These are phyloP conservation scores for Trichosanthes cucumerina DNA, from an alignment of 306 rosid genomes.

Conservation along the genomic window DNA sequence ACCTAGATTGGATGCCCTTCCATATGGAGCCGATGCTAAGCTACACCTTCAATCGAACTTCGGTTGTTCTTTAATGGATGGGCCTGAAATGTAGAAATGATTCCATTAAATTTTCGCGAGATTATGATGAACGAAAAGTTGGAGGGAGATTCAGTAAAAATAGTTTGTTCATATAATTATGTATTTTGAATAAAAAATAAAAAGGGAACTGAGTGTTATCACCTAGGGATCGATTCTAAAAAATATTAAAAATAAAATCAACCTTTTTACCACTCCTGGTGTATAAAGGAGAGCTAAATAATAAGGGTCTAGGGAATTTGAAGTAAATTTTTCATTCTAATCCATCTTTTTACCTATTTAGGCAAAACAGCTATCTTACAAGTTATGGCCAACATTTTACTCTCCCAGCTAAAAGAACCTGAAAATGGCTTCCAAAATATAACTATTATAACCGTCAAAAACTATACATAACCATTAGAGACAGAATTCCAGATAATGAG, in stretches of 20 bases:
- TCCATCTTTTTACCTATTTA: neutral
- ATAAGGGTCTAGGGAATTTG: neutral
- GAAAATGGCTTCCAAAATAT: neutral
- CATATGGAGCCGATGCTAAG: neutral
- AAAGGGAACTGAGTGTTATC: neutral
- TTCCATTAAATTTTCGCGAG: neutral
- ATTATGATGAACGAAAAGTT: neutral
- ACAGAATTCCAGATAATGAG: neutral
- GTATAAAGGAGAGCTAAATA: neutral
- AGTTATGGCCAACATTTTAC: neutral
- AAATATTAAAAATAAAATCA: neutral
- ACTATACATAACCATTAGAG: neutral
- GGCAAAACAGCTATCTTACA: neutral
- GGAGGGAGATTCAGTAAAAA: neutral
- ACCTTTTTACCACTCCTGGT: neutral
- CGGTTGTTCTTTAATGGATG: neutral
- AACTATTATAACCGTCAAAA: neutral
- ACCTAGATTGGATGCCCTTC: constrained; percentile 1
- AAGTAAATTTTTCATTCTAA: neutral
- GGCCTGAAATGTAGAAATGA: neutral
- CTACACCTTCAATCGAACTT: constrained; percentile 1
- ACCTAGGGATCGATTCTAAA: neutral
- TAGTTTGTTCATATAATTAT: neutral
- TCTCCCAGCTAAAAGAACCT: neutral
- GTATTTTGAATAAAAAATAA: neutral